Evolutionary conservation across 2,329 filamentous ascomycete genomes (phyloP).

Genomic region (Fusarium sp.): DNA sequence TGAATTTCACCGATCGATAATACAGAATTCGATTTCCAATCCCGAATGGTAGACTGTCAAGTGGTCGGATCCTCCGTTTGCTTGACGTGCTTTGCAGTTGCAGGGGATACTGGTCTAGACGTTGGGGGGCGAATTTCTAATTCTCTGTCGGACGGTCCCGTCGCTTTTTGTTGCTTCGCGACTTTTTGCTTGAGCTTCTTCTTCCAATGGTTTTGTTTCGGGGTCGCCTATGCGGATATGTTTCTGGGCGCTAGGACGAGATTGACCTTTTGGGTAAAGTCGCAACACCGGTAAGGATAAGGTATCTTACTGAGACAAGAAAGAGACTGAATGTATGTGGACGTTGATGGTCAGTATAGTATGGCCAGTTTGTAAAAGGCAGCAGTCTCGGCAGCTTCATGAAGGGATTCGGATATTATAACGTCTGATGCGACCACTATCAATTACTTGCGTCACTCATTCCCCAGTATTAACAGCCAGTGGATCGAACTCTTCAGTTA

Average conservation of each 20-base stretch:
- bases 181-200: not conserved
- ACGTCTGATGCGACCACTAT: not conserved
- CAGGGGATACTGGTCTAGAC: not conserved
- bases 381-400: not conserved
- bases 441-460: slow-evolving; percentile 25
- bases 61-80: not conserved
- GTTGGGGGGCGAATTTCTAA: slow-evolving; percentile 9
- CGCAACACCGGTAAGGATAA: not conserved
- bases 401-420: slow-evolving; percentile 6
- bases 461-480: not conserved
- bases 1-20: slow-evolving; percentile 3
- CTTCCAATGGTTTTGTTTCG: slow-evolving; percentile 15
- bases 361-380: not conserved
- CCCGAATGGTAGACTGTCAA: not conserved
- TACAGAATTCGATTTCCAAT: slow-evolving; percentile 5
- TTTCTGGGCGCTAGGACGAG: not conserved
- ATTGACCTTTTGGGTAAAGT: not conserved
- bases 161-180: slow-evolving; percentile 3
- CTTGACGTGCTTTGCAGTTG: not conserved
- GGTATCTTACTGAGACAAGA: not conserved
- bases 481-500: not conserved
- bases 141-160: not conserved
- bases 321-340: not conserved
- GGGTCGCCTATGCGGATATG: not conserved
- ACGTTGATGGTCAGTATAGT: not conserved